Evolutionary conservation across 495 filamentous ascomycete genomes (phyloP), one percentile per base, ranked within the genome.

Genomic region (Hyaloscypha hepaticicola): DNA sequence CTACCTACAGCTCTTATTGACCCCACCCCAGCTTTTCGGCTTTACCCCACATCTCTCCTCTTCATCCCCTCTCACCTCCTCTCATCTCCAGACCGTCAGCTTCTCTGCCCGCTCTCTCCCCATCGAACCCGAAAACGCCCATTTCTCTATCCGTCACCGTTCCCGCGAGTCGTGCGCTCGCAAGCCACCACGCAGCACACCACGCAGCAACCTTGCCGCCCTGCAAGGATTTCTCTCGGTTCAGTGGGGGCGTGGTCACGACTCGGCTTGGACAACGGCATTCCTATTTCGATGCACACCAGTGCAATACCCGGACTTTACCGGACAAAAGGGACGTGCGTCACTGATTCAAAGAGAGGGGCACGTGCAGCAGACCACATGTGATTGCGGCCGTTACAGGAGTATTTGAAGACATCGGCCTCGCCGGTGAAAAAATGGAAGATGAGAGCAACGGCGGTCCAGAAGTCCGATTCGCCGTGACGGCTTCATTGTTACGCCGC

Each of bases 71-170:
- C 38, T 4, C 38, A 45, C 38, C 14, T 1, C 38, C 19, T 16
- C 14, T 19, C 16, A 4, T 16, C 38, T 45, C 38, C 38, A 45
- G 38, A 45, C 19, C 38, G 14, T 16, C 9, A 11, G 3, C 14
- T 45, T 53, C 74, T 77, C 45, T 71, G 72, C 33, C 48, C 51
- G 50, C 74, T 77, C 45, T 71, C 73, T 34, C 48, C 51, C 50
- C 29, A 5, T 28, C 25, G 25, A 38, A 63, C 29, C 51, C 61
- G n/a, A n/a, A n/a, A 33, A 45, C 29, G 28, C 24, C 21, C 29
- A 12, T 5, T 26, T 22, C 24, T 16, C 11, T 48, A 34, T 52
- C 29, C 21, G 22, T 19, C n/a, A 28, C 45, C n/a, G 34, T 66
- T 24, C 28, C 58, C 59, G 52, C 50, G 61, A 64, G 45, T 64